Percentiles rank a stretch among this genome's conserved stretches.
These are phyloP conservation scores for Nicotiana knightiana DNA, from an alignment of 257 asterid genomes.

Conservation along the genomic window DNA sequence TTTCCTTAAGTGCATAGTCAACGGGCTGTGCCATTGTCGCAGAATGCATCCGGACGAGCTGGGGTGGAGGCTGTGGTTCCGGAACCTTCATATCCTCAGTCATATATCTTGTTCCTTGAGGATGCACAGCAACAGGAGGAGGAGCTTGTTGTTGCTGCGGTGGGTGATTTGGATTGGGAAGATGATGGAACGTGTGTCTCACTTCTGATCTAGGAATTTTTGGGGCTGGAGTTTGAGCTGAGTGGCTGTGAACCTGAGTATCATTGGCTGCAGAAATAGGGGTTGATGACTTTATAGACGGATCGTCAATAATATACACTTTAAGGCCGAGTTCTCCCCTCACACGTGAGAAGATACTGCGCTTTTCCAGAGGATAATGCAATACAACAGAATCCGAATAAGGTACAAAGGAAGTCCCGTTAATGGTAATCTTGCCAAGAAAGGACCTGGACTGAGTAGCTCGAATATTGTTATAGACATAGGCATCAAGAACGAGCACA, in stretches of 20 bases:
- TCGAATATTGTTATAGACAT: conserved; percentile 47
- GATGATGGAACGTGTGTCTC: conserved; percentile 73
- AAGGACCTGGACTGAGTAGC: conserved; percentile 46
- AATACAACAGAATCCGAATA: conserved; percentile 64
- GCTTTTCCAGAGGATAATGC: conserved; percentile 82
- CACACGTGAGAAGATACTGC: conserved; percentile 76
- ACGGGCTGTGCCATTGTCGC: conserved; percentile 59
- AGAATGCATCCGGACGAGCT: conserved; percentile 63
- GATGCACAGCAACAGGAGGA: conserved; percentile 23
- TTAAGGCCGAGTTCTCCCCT: conserved; percentile 84
- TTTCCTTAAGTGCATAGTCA: conserved; percentile 80
- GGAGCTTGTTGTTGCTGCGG: conserved; percentile 39
- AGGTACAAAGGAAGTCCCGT: conserved; percentile 77
- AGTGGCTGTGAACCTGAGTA: conserved; percentile 21
- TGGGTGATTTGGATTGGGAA: conserved; percentile 44
- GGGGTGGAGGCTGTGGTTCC: conserved; percentile 52
- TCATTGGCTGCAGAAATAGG: conserved; percentile 37
- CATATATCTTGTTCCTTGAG: conserved; percentile 41
- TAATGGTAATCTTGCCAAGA: conserved; percentile 72
- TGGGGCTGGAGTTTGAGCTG: conserved; percentile 15
- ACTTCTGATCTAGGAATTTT: conserved; percentile 29
- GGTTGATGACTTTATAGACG: conserved; percentile 52
- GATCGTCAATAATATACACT: conserved; percentile 74
- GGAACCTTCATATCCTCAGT: conserved; percentile 71
- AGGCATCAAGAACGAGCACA: conserved; percentile 49